Evolutionary conservation across 805 yeast genomes (phyloP), one percentile per base, ranked within the genome.

Genomic region (Metschnikowia continentalis): DNA sequence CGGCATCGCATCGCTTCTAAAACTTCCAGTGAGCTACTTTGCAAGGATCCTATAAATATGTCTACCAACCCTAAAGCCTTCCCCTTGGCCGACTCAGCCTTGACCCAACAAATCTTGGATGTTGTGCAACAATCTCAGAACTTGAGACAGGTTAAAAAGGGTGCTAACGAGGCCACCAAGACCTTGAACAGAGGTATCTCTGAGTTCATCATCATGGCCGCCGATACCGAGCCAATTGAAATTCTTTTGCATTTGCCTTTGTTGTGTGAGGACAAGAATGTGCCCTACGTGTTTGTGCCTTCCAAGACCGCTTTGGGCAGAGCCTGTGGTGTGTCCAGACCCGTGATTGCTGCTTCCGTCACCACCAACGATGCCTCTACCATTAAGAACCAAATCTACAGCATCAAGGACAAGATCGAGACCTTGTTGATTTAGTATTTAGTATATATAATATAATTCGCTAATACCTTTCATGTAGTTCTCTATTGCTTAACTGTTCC

Each of bases 321-420:
- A 81, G 98, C 99, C 66, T 94, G 99, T 80, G 99, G 99, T 79
- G 99, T 94, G 58, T 90, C 98, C 51, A 88, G 99, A 83, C 97
- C 98, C 61, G 99, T 94, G 54, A 92, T 94, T 71, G 96, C 99
- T 69, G 97, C 97, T 59, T 87, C 96, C 57, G 94, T 94, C 70
- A 94, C 99, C 71, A 84, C 98, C 61, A 94, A 94, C 78, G 99
- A 94, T 70, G 96, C 97, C 66, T 90, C 97, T 64, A 88, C 96
- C 67, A 88, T 94, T 79, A 90, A 90, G 83, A 89, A 79, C 82
- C 98, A 92, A 82, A 89, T 94, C 78, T 90, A 88, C 77, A 88
- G 88, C 70, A 90, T 92, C 76, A 94, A 94, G 89, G 97, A 94
- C 81, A 91, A 92, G 88, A 92, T 94, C 75, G 99, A 94, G 81